Evolutionary conservation across 257 asterid genomes (phyloP).

Genomic region (Solanum acaule): DNA sequence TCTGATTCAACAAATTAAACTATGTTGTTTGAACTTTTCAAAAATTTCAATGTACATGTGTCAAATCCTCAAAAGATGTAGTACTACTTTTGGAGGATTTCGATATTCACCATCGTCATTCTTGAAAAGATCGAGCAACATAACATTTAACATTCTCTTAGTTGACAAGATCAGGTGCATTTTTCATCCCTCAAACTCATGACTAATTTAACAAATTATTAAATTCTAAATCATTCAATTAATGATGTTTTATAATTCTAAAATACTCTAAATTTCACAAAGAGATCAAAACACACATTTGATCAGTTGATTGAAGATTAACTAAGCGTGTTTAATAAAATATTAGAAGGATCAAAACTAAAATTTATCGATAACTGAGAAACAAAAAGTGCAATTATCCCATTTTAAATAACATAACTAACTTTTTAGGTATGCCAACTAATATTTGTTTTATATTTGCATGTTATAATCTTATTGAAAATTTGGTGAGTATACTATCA

Average conservation of each 20-base stretch:
- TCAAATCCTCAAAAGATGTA: not conserved
- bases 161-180: not conserved
- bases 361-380: no score
- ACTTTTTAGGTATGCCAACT: not conserved
- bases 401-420: not conserved
- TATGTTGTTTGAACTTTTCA: not conserved
- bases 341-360: not conserved
- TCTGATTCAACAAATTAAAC: not conserved
- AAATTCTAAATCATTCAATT: not conserved
- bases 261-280: not conserved
- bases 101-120: not conserved
- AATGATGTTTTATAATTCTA: not conserved
- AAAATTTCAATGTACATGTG: not conserved
- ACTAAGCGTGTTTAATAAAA: fast-evolving
- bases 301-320: not conserved
- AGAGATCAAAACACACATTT: not conserved
- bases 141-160: not conserved
- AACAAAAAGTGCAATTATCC: not conserved
- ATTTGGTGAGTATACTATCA: not conserved
- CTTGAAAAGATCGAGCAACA: not conserved
- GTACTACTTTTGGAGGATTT: not conserved
- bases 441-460: not conserved
- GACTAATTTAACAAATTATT: no score
- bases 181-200: not conserved
- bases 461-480: not conserved